Evolutionary conservation across 2,329 filamentous ascomycete species (phyloP).

Genomic region (Clonostachys sp.): DNA sequence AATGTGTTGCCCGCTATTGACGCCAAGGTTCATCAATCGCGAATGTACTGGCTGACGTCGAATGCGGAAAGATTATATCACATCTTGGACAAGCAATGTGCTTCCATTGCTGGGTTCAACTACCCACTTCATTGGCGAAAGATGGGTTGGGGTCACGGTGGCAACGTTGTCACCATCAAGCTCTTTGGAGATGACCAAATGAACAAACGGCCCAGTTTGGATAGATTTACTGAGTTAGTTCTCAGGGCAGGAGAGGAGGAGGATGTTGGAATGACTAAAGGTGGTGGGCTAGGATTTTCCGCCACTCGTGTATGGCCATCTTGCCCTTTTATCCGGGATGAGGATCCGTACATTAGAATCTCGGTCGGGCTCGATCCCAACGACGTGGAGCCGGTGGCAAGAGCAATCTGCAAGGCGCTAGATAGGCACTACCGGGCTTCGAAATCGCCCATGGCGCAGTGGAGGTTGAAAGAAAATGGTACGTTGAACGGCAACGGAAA

Average conservation of each 20-base stretch:
- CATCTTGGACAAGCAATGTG: slow-evolving; percentile 1
- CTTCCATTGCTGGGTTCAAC: slow-evolving; percentile 3
- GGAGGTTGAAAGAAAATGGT: slow-evolving; percentile 8
- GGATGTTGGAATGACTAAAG: slow-evolving; percentile 9
- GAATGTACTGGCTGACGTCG: slow-evolving; percentile 2
- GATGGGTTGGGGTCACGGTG: slow-evolving; percentile 10
- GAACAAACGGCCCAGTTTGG: slow-evolving; percentile 9
- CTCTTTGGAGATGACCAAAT: slow-evolving; percentile 7
- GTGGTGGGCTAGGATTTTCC: slow-evolving; percentile 9
- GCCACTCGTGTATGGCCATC: slow-evolving; percentile 10
- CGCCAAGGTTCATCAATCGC: slow-evolving; percentile 1
- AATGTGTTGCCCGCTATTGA: slow-evolving; percentile 3
- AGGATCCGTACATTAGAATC: slow-evolving; percentile 10
- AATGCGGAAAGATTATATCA: slow-evolving; percentile 3
- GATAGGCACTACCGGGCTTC: slow-evolving; percentile 8
- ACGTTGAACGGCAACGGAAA: background rate
- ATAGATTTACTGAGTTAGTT: slow-evolving; percentile 6
- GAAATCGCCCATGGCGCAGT: slow-evolving; percentile 6
- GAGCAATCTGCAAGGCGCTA: slow-evolving; percentile 8
- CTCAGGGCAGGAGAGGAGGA: slow-evolving; percentile 9
- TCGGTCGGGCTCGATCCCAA: slow-evolving; percentile 9
- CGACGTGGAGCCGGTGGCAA: slow-evolving; percentile 9
- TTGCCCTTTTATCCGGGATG: slow-evolving; percentile 7
- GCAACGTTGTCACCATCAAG: slow-evolving; percentile 9
- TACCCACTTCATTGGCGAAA: slow-evolving; percentile 8